phyloP scores from a whole-genome alignment of 2,329 filamentous ascomycete genomes.

The Septoria petroselini region DNA sequence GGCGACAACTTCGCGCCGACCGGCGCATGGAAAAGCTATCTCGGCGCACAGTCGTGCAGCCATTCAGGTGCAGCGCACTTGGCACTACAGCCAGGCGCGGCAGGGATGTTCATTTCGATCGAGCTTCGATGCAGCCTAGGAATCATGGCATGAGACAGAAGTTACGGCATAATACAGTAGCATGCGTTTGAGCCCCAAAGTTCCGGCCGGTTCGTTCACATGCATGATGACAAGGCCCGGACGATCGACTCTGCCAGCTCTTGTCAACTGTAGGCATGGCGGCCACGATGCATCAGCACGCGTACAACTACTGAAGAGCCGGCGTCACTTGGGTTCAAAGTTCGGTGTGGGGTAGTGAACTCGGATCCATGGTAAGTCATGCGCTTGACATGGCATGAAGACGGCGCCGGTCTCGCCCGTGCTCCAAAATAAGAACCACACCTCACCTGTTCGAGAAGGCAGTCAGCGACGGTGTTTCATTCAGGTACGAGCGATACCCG shows the following conservation, averaged over 20 bases:
- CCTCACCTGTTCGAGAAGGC: constrained; percentile 1
- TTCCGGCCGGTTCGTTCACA: too few relatives aligned
- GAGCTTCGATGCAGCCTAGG: background rate
- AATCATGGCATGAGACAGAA: background rate
- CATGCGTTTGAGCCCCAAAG: too few relatives aligned
- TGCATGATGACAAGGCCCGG: too few relatives aligned
- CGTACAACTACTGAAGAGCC: background rate
- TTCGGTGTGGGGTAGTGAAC: constrained; percentile 8
- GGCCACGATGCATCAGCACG: background rate
- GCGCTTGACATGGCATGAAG: constrained; percentile 4
- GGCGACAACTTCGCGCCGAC: background rate
- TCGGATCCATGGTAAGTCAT: constrained; percentile 2
- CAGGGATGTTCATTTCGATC: background rate
- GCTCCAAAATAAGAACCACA: constrained; percentile 13
- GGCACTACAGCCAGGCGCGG: background rate
- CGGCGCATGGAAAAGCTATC: background rate
- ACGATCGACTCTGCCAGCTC: too few relatives aligned
- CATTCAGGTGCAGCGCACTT: constrained; percentile 6
- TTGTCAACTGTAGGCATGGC: background rate
- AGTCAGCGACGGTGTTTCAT: constrained; percentile 14
- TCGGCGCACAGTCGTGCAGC: background rate
- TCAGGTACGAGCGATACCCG: background rate
- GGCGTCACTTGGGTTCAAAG: background rate
- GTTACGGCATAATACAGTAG: too few relatives aligned
- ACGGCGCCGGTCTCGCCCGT: constrained; percentile 7